Evolutionary conservation across 2,329 filamentous ascomycete genomes (phyloP).

Genomic region (Mycosphaerella sp.): DNA sequence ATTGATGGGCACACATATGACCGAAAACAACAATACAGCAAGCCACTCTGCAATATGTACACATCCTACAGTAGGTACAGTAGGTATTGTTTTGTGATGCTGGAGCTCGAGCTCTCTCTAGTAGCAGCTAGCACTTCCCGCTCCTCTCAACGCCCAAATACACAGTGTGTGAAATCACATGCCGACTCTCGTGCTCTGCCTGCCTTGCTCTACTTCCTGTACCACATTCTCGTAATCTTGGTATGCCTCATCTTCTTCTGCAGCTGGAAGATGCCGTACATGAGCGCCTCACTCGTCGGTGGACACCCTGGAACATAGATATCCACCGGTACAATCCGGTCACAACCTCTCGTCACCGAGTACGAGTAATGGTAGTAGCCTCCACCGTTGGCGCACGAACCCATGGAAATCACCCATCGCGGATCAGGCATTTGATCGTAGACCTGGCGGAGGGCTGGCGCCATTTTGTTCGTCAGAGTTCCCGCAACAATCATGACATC

Average conservation of each 20-base stretch:
- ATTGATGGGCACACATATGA: too few relatives aligned
- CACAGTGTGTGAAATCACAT: not conserved
- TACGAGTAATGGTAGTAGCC: slow-evolving; percentile 83
- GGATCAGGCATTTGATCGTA: slow-evolving; percentile 94
- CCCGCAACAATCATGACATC: slow-evolving; percentile 93
- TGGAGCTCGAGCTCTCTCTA: not conserved
- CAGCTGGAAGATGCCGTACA: slow-evolving; percentile 63
- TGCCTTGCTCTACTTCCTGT: slow-evolving; percentile 39
- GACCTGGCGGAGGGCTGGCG: slow-evolving; percentile 74
- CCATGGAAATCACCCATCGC: slow-evolving; percentile 77
- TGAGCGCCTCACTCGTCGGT: slow-evolving; percentile 47
- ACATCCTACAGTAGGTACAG: not conserved
- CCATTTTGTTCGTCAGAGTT: slow-evolving; percentile 95
- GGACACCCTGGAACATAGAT: slow-evolving; percentile 71
- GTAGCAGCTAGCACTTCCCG: slow-evolving; percentile 1
- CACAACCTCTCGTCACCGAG: slow-evolving; percentile 66
- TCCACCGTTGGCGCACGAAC: slow-evolving; percentile 75
- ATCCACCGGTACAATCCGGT: slow-evolving; percentile 71
- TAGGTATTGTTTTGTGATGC: not conserved
- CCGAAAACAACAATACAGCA: not conserved
- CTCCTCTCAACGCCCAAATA: slow-evolving; percentile 17
- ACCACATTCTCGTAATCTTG: slow-evolving; percentile 51
- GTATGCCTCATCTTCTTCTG: slow-evolving; percentile 66
- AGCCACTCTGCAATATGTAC: slow-evolving; percentile 19
- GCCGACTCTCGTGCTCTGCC: not conserved